These are phyloP conservation scores for Trichoderma cornu-damae DNA, from an alignment of 2,329 filamentous ascomycete species.

Conservation along the genomic window DNA sequence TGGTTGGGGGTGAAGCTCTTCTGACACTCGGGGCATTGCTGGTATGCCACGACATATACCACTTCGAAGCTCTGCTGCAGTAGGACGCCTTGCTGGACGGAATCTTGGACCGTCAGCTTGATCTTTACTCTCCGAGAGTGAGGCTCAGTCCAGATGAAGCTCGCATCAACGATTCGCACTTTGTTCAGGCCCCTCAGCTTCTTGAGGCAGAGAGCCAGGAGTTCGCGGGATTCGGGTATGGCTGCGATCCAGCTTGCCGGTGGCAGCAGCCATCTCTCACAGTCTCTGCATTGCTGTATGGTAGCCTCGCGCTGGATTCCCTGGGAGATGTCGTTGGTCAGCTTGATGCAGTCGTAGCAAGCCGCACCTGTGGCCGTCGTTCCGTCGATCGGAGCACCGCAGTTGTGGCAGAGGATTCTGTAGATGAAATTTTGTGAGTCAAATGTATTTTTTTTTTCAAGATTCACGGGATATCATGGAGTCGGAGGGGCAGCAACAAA, in stretches of 20 bases:
- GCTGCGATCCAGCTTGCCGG: conserved; percentile 84
- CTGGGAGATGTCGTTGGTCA: conserved; percentile 86
- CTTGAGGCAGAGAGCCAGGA: conserved; percentile 84
- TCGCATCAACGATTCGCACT: conserved; percentile 90
- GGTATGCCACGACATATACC: conserved; percentile 80
- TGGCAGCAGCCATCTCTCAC: conserved; percentile 87
- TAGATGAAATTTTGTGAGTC: neutral
- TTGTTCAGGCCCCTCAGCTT: conserved; percentile 82
- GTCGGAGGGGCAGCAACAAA: neutral
- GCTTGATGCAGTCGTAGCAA: conserved; percentile 93
- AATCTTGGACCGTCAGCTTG: conserved; percentile 86
- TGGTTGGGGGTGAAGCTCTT: conserved; percentile 97
- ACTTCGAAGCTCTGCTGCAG: conserved; percentile 96
- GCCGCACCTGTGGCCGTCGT: conserved; percentile 79
- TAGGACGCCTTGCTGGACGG: conserved; percentile 57
- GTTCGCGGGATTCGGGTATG: conserved; percentile 79
- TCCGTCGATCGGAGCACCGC: conserved; percentile 91
- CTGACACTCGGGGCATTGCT: conserved; percentile 90
- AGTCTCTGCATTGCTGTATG: conserved; percentile 88
- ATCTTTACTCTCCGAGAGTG: conserved; percentile 89
- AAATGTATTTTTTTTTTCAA: neutral
- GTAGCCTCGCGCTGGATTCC: conserved; percentile 88
- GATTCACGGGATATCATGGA: neutral
- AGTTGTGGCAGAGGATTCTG: conserved; percentile 91
- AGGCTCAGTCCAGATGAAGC: conserved; percentile 97